Evolutionary conservation across 768 basidiomycete species (phyloP), one percentile per base, ranked within the genome.

Genomic region (Mycena galericulata): DNA sequence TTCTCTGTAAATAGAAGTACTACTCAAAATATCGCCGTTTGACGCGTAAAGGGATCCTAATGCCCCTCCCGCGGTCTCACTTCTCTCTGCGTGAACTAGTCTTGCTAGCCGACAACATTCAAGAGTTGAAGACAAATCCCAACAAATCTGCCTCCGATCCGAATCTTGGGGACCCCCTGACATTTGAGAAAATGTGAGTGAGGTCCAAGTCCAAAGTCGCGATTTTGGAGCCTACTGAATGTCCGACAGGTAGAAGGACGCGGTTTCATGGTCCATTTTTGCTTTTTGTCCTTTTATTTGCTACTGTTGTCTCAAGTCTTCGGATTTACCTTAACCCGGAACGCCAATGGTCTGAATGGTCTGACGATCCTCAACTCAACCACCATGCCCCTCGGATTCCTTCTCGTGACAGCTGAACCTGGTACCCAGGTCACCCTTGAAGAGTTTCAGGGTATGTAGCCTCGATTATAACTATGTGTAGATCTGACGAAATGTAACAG

Each of bases 41-140:
- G 91, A 93, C 92, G 87, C 93, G 93, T 93, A 93, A 82, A 90
- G 85, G 88, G 89, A 7, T 82, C 83, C 75, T 75, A 82, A n/a
- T n/a, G 81, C 87, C 87, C 91, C 91, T 84, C 88, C 93, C 93
- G 92, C 85, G 92, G 93, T 93, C 91, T 70, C 73, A 75, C 62
- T n/a, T 18, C 47, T 12, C 15, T 15, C 45, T 49, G 47, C 17
- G 26, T 49, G 47, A 49, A 49, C 29, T 27, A 20, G n/a, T n/a
- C n/a, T n/a, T n/a, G n/a, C n/a, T n/a, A n/a, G n/a, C 34, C 8
- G 34, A 14, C 34, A 36, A 36, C 8, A 36, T 36, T 36, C 8
- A 36, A 36, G 8, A 6, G 8, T 36, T 36, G 22, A 9, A 46
- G n/a, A n/a, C n/a, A n/a, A n/a, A n/a, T n/a, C n/a, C n/a, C n/a